phyloP scores from a whole-genome alignment of 106 monocot genomes.

The Allium cepa region DNA sequence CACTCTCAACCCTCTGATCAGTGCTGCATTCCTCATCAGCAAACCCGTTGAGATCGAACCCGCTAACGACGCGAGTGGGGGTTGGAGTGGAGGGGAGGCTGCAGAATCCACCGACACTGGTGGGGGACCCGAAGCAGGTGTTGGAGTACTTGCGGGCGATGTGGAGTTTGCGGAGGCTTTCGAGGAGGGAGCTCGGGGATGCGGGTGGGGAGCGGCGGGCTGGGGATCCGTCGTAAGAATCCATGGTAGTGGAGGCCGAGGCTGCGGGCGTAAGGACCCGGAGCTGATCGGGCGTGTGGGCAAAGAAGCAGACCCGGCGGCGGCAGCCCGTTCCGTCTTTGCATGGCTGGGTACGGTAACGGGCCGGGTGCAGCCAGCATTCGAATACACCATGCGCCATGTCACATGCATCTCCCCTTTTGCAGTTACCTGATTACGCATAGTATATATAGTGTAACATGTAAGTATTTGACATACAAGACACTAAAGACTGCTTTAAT shows the following conservation, averaged over 20 bases:
- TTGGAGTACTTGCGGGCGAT: conserved; percentile 8
- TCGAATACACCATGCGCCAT: conserved; percentile 89
- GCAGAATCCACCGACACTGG: not conserved
- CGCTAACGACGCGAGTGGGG: not conserved
- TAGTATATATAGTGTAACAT: no score
- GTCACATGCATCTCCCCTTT: conserved; percentile 53
- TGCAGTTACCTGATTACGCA: conserved; percentile 15
- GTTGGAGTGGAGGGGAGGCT: conserved; percentile 26
- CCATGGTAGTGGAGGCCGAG: conserved; percentile 1
- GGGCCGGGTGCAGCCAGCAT: conserved; percentile 87
- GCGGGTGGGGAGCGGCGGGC: conserved; percentile 9
- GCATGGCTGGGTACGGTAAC: conserved; percentile 85
- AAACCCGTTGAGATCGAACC: not conserved
- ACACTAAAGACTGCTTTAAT: no score
- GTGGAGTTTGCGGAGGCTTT: conserved; percentile 19
- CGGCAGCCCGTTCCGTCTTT: conserved; percentile 64
- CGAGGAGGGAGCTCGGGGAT: conserved; percentile 14
- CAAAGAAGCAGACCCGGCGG: conserved; percentile 60
- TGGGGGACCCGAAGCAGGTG: not conserved
- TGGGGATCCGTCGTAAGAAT: conserved; percentile 14
- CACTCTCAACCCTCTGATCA: conserved; percentile 23
- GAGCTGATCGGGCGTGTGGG: conserved; percentile 71
- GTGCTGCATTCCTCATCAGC: not conserved
- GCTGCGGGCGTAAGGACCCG: conserved; percentile 17
- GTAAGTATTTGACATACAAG: no score